Conservation (phyloP, 805 yeast species). For the Saccharomycopsis sp. region DNA sequence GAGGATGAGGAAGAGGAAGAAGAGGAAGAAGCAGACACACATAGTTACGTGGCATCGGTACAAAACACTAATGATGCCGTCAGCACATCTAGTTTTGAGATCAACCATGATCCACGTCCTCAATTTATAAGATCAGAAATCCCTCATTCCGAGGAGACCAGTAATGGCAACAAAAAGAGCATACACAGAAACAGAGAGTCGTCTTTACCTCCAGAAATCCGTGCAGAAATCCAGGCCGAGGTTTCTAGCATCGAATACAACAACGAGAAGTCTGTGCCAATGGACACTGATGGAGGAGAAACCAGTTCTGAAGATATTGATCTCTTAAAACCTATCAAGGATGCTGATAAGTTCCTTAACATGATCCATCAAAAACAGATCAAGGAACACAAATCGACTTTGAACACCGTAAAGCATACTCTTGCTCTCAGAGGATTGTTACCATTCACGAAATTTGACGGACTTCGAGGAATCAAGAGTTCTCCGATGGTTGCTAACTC, state of each 20-base stretch:
- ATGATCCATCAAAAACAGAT: conserved; percentile 18
- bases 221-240: neutral
- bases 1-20: neutral
- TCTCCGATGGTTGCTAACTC: conserved; percentile 8
- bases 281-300: conserved; percentile 19
- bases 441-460: conserved; percentile 12
- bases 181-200: neutral
- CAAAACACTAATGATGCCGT: neutral
- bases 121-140: neutral
- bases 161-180: neutral
- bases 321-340: conserved; percentile 10
- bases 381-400: conserved; percentile 17
- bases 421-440: conserved; percentile 6
- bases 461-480: neutral
- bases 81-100: neutral
- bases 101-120: neutral
- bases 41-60: neutral
- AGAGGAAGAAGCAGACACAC: neutral
- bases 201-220: neutral
- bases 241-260: neutral
- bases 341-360: conserved; percentile 18
- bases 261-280: conserved; percentile 7
- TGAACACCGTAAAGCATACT: conserved; percentile 15
- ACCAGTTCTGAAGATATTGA: neutral
- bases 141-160: neutral